Conservation (phyloP, 805 yeast species). For the Zygosaccharomyces lentus region DNA sequence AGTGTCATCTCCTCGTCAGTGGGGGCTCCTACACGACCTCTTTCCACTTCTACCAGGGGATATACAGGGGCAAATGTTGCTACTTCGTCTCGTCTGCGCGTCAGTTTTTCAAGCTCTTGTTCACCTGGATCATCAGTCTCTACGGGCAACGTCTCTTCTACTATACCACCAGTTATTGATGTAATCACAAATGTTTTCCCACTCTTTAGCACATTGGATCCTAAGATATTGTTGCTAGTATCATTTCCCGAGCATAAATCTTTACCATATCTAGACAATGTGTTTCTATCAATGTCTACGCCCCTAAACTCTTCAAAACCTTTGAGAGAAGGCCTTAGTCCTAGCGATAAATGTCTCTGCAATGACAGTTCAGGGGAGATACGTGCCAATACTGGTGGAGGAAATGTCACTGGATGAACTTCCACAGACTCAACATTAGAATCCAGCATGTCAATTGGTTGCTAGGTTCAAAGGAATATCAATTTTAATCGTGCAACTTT, state of each 20-base stretch:
- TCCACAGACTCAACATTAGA: conserved; percentile 23
- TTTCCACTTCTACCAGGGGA: conserved; percentile 70
- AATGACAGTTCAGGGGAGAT: conserved; percentile 82
- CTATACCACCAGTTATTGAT: conserved; percentile 61
- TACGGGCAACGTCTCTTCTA: conserved; percentile 48
- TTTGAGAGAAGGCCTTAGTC: conserved; percentile 72
- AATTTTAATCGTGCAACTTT: background rate
- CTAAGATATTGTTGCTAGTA: conserved; percentile 41
- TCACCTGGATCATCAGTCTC: conserved; percentile 42
- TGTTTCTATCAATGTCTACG: conserved; percentile 42
- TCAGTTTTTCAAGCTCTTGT: conserved; percentile 25
- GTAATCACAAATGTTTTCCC: conserved; percentile 76
- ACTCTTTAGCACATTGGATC: conserved; percentile 62
- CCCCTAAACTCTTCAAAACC: conserved; percentile 68
- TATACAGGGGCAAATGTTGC: conserved; percentile 45
- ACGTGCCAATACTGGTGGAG: conserved; percentile 77
- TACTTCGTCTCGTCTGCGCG: conserved; percentile 23
- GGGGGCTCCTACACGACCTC: conserved; percentile 77
- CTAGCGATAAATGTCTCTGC: conserved; percentile 69
- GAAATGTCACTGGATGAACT: conserved; percentile 53
- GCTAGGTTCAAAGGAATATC: background rate
- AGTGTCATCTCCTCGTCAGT: conserved; percentile 79
- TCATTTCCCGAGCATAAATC: conserved; percentile 31
- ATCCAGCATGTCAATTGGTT: conserved; percentile 14
- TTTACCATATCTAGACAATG: conserved; percentile 34